Percentiles rank a stretch among this genome's conserved stretches.
Evolutionary conservation across 2,329 filamentous ascomycete genomes (phyloP).

Genomic region (Cercospora sp.): DNA sequence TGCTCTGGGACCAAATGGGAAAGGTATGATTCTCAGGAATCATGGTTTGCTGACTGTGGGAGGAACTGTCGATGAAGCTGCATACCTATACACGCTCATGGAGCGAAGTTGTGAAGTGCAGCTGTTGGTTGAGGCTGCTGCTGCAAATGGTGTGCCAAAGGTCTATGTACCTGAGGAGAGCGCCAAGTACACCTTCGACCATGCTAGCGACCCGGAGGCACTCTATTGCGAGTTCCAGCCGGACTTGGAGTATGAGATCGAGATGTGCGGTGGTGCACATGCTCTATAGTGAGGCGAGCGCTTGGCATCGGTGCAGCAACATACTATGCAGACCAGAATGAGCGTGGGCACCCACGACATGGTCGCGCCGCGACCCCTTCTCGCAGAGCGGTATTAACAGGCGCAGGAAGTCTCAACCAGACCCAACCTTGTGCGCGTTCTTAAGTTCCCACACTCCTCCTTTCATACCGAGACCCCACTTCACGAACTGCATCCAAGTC

Average conservation of each 20-base stretch:
- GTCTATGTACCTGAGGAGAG: slow-evolving; percentile 58
- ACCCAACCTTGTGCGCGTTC: slow-evolving; percentile 8
- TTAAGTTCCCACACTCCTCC: slow-evolving; percentile 23
- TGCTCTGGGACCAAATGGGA: slow-evolving; percentile 62
- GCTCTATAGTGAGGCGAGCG: slow-evolving; percentile 13
- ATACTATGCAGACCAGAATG: too few species aligned
- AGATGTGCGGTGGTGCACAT: slow-evolving; percentile 33
- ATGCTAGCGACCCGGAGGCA: slow-evolving; percentile 50
- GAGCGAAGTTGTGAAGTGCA: slow-evolving; percentile 70
- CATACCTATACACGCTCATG: slow-evolving; percentile 67
- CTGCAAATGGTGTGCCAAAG: slow-evolving; percentile 55
- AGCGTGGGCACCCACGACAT: neutral
- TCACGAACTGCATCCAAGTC: slow-evolving; percentile 18
- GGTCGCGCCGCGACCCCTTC: too few species aligned
- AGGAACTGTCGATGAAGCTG: slow-evolving; percentile 71
- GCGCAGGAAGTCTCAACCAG: neutral
- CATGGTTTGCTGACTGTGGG: slow-evolving; percentile 73
- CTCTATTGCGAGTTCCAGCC: slow-evolving; percentile 57
- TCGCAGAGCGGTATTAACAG: too few species aligned
- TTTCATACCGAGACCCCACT: slow-evolving; percentile 29
- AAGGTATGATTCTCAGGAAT: slow-evolving; percentile 67
- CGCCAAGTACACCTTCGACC: slow-evolving; percentile 56
- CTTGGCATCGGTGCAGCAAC: neutral
- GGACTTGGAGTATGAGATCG: slow-evolving; percentile 47
- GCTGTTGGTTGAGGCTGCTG: slow-evolving; percentile 67